A percentile compares a stretch with the other conserved stretches of the same genome.
Conservation (phyloP, 352 stramenopile species). For the Pythium vanterpoolii region DNA sequence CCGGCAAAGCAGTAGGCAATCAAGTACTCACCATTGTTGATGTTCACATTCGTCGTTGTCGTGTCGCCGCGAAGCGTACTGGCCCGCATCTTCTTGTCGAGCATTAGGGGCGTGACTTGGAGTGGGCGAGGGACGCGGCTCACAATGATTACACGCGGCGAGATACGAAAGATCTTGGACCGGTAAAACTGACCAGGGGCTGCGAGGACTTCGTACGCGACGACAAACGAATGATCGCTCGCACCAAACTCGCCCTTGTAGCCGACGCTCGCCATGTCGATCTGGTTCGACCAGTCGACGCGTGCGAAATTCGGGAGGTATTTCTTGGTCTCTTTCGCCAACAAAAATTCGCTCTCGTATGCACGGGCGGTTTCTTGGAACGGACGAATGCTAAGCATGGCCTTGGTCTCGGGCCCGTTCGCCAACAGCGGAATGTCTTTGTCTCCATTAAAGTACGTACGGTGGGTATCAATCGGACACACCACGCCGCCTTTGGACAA, state of each 20-base stretch:
- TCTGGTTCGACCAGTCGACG: conserved; percentile 61
- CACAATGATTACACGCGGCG: conserved; percentile 70
- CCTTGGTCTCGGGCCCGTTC: conserved; percentile 55
- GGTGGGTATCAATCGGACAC: conserved; percentile 67
- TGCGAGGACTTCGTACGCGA: conserved; percentile 78
- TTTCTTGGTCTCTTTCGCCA: conserved; percentile 55
- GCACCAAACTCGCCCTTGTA: conserved; percentile 66
- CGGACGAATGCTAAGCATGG: conserved; percentile 59
- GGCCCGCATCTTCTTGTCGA: conserved; percentile 70
- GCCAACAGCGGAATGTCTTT: conserved; percentile 66
- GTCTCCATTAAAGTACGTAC: conserved; percentile 55
- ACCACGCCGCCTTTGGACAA: conserved; percentile 45
- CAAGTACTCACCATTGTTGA: conserved; percentile 52
- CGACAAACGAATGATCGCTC: conserved; percentile 61
- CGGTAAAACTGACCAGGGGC: conserved; percentile 79
- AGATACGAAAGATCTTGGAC: conserved; percentile 80
- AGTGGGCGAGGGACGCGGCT: conserved; percentile 59
- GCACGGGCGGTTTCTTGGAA: conserved; percentile 62
- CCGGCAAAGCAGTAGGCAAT: conserved; percentile 70
- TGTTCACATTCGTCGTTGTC: conserved; percentile 22
- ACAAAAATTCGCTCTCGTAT: conserved; percentile 55
- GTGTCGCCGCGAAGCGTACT: conserved; percentile 7
- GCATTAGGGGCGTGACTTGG: conserved; percentile 66
- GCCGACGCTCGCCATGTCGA: conserved; percentile 72
- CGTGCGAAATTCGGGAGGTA: conserved; percentile 72